Conservation (phyloP, 192 early-diverging fungal species). For the Allomyces macrogynus region DNA sequence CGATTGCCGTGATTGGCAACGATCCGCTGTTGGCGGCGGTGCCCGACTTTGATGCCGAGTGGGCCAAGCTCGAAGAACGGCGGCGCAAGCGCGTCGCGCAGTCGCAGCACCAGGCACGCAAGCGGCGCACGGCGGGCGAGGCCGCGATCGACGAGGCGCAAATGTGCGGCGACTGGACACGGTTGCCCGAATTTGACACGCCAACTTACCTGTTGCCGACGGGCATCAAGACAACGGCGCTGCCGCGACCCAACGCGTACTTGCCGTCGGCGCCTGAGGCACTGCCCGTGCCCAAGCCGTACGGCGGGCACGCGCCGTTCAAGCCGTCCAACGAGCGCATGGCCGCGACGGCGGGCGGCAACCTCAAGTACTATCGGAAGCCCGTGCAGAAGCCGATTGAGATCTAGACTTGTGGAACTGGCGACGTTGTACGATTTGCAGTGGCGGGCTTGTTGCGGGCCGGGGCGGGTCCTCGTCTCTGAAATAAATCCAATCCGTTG, state of each 20-base stretch:
- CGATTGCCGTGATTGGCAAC: no score
- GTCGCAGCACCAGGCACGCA: slow-evolving; percentile 3
- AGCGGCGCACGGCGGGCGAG: no score
- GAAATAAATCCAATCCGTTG: no score
- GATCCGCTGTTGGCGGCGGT: background rate
- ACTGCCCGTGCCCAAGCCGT: slow-evolving; percentile 38
- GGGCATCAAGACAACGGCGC: slow-evolving; percentile 23
- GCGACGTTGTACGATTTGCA: no score
- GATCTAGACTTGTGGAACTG: no score
- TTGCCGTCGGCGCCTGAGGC: slow-evolving; percentile 24
- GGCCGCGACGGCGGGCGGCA: slow-evolving; percentile 8
- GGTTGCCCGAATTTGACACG: background rate
- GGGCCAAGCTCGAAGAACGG: slow-evolving; percentile 7
- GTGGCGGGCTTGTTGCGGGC: no score
- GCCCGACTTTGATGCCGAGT: slow-evolving; percentile 11
- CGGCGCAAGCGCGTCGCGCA: background rate
- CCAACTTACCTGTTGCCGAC: slow-evolving; percentile 9
- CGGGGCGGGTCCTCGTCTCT: no score
- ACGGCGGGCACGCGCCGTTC: slow-evolving; percentile 31
- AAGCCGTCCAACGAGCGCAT: slow-evolving; percentile 22
- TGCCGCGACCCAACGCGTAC: slow-evolving; percentile 37
- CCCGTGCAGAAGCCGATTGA: slow-evolving; percentile 17
- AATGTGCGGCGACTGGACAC: background rate
- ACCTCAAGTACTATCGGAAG: slow-evolving; percentile 30
- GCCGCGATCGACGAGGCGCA: no score